Evolutionary conservation across 805 yeast genomes (phyloP), one percentile per base, ranked within the genome.

Genomic region (Metschnikowia cerradonensis): DNA sequence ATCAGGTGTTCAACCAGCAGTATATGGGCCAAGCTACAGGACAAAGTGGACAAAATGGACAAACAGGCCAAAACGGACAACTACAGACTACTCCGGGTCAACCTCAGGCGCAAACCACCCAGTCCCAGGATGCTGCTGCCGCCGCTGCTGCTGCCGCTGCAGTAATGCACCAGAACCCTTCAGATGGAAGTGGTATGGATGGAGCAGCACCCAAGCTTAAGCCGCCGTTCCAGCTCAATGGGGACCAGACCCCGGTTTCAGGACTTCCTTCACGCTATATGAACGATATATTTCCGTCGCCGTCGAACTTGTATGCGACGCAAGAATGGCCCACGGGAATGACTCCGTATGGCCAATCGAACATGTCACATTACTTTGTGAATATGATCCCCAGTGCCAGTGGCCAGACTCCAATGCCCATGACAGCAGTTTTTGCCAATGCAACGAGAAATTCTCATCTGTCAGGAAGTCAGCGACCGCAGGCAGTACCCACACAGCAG

Each of bases 211-310:
- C 57, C 20, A 53, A 52, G 32, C 52, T 50, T 47, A 55, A 49
- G 41, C 59, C 60, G 22, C 57, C 60, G 15, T 41, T 57, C 35
- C 60, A 50, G 49, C 48, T 36, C 17, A 63, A 60, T 23, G 72
- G 84, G 11, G 90, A 84, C 37, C 90, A 85, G 53, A 83, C 90
- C 0, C 89, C 91, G 3, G 66, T 86, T 2, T 85, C 86, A 6
- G 84, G 82, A 0, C 68, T 88, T 22, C 91, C 95, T 2, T 80
- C 88, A 2, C 75, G 86, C 47, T 88, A 83, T 59, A 81, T 86
- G 39, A 78, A 78, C 52, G 95, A 88, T 59, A 72, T 85, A 62
- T 82, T 88, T 60, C 91, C 90, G 31, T 86, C 92, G 5, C 96
- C 96, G 0, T 79, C 83, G n/a, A 86, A 80, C 54, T 82, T 83